Conservation (phyloP, 2,329 filamentous ascomycete species). For the Penicillium hordei region DNA sequence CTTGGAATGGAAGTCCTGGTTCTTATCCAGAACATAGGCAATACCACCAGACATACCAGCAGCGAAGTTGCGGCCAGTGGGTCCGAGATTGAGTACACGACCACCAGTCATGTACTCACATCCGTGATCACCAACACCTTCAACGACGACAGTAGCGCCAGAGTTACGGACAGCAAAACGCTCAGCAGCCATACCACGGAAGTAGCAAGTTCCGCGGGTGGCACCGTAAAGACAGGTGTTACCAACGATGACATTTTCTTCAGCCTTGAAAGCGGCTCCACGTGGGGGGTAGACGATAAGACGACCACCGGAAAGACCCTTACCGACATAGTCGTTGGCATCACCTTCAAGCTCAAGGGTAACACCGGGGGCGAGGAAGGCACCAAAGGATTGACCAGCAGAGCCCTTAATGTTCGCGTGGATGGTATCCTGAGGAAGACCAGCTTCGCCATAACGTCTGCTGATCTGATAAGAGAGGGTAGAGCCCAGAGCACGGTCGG, state of each 20-base stretch:
- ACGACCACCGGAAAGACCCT: constrained; percentile 89
- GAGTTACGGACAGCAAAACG: constrained; percentile 97
- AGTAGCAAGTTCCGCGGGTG: constrained; percentile 87
- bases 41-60: constrained; percentile 99
- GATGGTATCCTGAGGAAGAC: constrained; percentile 87
- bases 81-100: constrained; percentile 80
- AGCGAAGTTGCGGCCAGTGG: constrained; percentile 93
- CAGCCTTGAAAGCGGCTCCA: constrained; percentile 87
- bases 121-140: constrained; percentile 92
- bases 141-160: constrained; percentile 91
- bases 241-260: constrained; percentile 91
- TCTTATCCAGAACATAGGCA: constrained; percentile 87
- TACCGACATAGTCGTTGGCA: constrained; percentile 94
- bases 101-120: constrained; percentile 99
- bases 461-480: constrained; percentile 96
- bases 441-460: constrained; percentile 84
- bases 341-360: constrained; percentile 95
- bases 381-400: constrained; percentile 94
- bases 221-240: constrained; percentile 96
- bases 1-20: constrained; percentile 86
- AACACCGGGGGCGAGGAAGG: constrained; percentile 87
- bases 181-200: constrained; percentile 94
- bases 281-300: constrained; percentile 92
- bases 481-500: constrained; percentile 88
- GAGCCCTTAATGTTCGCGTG: constrained; percentile 97